Conservation (phyloP, 1,284 basidiomycete species). For the Trichosporon sp. region DNA sequence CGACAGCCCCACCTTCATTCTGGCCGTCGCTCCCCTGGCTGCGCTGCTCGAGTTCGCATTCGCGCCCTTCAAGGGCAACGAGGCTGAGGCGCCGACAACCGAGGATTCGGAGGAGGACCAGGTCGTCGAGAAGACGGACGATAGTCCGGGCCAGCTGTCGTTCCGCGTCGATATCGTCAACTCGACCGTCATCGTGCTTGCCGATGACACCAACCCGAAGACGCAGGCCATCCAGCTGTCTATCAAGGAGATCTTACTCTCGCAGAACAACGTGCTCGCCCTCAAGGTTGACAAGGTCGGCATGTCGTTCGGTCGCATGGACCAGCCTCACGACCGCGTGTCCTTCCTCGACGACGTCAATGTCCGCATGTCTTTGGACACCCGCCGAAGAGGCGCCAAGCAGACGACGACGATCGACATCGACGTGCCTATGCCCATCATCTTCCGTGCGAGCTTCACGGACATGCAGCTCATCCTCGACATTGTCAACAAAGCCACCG, state of each 20-base stretch:
- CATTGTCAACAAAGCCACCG: constrained; percentile 82
- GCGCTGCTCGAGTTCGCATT: constrained; percentile 80
- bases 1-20: constrained; percentile 89
- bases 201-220: constrained; percentile 71
- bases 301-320: constrained; percentile 93
- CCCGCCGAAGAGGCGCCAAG: constrained; percentile 63
- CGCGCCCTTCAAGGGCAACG: constrained; percentile 54
- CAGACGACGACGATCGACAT: constrained; percentile 81
- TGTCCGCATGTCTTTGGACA: constrained; percentile 80
- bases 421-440: constrained; percentile 67
- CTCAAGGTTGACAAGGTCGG: constrained; percentile 77
- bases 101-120: constrained; percentile 27
- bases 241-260: constrained; percentile 79
- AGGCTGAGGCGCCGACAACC: constrained; percentile 17
- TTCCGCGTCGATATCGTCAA: constrained; percentile 89
- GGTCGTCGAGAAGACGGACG: constrained; percentile 17
- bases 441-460: constrained; percentile 86
- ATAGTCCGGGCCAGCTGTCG: constrained; percentile 37
- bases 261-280: constrained; percentile 84
- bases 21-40: constrained; percentile 88
- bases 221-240: constrained; percentile 83
- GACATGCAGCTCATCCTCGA: constrained; percentile 86
- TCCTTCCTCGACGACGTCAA: constrained; percentile 93
- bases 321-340: constrained; percentile 64
- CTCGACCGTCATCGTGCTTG: constrained; percentile 82